phyloP scores from a whole-genome alignment of 768 basidiomycete species.

The Leccinum sublutescens region DNA sequence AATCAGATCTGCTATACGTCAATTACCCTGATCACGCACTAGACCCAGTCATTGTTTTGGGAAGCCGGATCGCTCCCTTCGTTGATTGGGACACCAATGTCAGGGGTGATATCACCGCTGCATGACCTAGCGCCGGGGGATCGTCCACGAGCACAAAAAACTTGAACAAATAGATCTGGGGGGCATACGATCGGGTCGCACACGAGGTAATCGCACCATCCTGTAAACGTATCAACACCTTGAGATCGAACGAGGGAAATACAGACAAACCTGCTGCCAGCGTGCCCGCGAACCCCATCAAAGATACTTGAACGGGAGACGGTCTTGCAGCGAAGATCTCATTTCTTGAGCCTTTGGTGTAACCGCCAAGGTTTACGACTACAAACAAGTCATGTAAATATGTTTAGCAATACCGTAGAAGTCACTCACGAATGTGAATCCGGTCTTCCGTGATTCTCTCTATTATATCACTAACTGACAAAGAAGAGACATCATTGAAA shows the following conservation, averaged over 20 bases:
- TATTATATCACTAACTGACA: slow-evolving; percentile 36
- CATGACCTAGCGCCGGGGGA: neutral
- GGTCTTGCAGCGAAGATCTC: slow-evolving; percentile 52
- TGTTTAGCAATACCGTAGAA: neutral
- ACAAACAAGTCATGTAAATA: neutral
- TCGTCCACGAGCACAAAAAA: slow-evolving; percentile 26
- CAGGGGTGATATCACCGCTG: slow-evolving; percentile 7
- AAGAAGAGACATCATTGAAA: slow-evolving; percentile 43
- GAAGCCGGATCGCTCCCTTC: slow-evolving; percentile 44
- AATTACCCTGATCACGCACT: slow-evolving; percentile 32
- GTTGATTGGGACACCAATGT: slow-evolving; percentile 34
- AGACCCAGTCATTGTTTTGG: slow-evolving; percentile 39
- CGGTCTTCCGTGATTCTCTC: slow-evolving; percentile 40
- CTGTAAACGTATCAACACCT: slow-evolving; percentile 22
- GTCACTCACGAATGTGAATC: slow-evolving; percentile 45
- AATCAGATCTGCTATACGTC: slow-evolving; percentile 3
- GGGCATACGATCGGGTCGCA: slow-evolving; percentile 46
- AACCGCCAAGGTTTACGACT: slow-evolving; percentile 49
- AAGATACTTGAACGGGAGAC: slow-evolving; percentile 46
- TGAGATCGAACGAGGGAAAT: neutral
- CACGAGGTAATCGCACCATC: slow-evolving; percentile 49
- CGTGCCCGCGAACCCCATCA: slow-evolving; percentile 54
- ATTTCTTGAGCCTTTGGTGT: slow-evolving; percentile 52
- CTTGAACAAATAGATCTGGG: slow-evolving; percentile 35
- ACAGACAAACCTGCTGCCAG: slow-evolving; percentile 34